These are phyloP conservation scores for Colletotrichum australisinense DNA, from an alignment of 2,329 filamentous ascomycete genomes.

Conservation along the genomic window DNA sequence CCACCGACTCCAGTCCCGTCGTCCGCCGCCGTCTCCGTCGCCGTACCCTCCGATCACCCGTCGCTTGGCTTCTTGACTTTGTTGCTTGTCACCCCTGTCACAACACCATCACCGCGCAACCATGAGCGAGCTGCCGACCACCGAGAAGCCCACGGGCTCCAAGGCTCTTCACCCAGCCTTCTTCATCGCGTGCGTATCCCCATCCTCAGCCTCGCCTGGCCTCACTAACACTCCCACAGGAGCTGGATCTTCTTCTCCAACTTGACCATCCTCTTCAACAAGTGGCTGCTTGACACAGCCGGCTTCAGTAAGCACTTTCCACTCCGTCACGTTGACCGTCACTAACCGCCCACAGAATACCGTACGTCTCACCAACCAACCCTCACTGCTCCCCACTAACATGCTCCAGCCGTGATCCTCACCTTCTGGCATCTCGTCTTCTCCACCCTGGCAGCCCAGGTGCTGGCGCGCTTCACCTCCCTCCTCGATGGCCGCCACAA, in stretches of 20 bases:
- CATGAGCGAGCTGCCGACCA: slow-evolving; percentile 35
- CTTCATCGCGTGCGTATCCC: slow-evolving; percentile 48
- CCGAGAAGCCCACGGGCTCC: slow-evolving; percentile 38
- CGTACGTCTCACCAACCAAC: slow-evolving; percentile 48
- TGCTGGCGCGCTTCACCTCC: slow-evolving; percentile 72
- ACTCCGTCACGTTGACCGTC: neutral
- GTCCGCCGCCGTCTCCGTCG: slow-evolving; percentile 28
- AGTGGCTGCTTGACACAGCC: slow-evolving; percentile 82
- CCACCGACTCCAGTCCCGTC: slow-evolving; percentile 20
- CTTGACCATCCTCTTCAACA: slow-evolving; percentile 90
- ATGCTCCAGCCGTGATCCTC: slow-evolving; percentile 62
- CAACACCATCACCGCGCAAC: neutral
- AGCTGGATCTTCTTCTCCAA: slow-evolving; percentile 90
- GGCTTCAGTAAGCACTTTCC: slow-evolving; percentile 73
- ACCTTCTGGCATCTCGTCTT: slow-evolving; percentile 77
- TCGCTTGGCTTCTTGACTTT: slow-evolving; percentile 26
- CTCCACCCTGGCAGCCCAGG: slow-evolving; percentile 73
- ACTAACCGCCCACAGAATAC: slow-evolving; percentile 50
- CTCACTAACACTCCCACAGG: slow-evolving; percentile 44
- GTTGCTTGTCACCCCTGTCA: neutral
- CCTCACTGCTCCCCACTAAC: slow-evolving; percentile 12
- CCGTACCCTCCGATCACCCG: slow-evolving; percentile 27
- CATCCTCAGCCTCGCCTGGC: neutral
- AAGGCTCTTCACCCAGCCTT: slow-evolving; percentile 39
- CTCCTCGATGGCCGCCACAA: slow-evolving; percentile 73